Evolutionary conservation across 2,329 filamentous ascomycete species (phyloP).

Genomic region (Colletotrichum higginsianum): DNA sequence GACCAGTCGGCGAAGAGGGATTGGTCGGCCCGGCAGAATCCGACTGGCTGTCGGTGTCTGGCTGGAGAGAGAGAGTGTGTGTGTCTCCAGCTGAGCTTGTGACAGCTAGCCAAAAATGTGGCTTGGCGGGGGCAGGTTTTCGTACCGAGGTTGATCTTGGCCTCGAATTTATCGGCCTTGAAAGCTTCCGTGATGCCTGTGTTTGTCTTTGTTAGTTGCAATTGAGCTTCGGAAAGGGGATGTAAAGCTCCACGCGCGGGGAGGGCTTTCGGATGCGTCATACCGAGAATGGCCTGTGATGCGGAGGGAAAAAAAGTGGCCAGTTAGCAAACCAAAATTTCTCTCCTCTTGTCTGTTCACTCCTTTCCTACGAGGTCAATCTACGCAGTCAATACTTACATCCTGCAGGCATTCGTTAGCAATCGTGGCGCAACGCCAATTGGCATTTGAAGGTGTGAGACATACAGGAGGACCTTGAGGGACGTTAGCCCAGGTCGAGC

Average conservation of each 20-base stretch:
- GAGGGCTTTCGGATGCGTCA: conserved; percentile 49
- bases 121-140: conserved; percentile 27
- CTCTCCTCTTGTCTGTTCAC: not conserved
- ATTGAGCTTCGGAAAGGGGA: not conserved
- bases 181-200: conserved; percentile 95
- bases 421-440: conserved; percentile 49
- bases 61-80: too few relatives aligned
- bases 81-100: conserved; percentile 6
- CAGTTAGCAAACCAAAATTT: conserved; percentile 41
- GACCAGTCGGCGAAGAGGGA: not conserved
- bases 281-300: conserved; percentile 82
- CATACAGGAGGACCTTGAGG: conserved; percentile 94
- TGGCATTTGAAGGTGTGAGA: conserved; percentile 47
- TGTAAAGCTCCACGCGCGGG: conserved; percentile 3
- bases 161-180: conserved; percentile 92
- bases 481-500: conserved; percentile 91
- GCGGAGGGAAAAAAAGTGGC: conserved; percentile 42
- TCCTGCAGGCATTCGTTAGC: conserved; percentile 52
- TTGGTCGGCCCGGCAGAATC: conserved; percentile 7
- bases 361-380: not conserved
- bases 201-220: conserved; percentile 46
- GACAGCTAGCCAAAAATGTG: conserved; percentile 19
- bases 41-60: conserved; percentile 17
- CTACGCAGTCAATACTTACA: conserved; percentile 49
- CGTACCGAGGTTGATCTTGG: conserved; percentile 98